Percentiles rank a stretch among this genome's conserved stretches.
Evolutionary conservation across 148 eudicot genomes (phyloP).

Genomic region (Euryodendron excelsum): DNA sequence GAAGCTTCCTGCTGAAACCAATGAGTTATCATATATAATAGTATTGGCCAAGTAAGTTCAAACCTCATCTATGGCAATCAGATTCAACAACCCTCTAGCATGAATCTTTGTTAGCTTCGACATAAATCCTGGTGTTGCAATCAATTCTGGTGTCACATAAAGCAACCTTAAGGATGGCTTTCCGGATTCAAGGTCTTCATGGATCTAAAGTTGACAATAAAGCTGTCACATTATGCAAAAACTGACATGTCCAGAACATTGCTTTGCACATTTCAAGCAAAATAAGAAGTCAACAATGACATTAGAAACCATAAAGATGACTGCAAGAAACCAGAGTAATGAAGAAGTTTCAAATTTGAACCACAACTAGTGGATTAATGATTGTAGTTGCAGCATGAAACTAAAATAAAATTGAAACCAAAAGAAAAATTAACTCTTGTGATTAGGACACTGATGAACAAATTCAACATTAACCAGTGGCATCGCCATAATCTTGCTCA

Average conservation of each 20-base stretch:
- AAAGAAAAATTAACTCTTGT: background rate
- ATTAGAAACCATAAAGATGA: background rate
- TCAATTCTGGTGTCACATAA: conserved; percentile 92
- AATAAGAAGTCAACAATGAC: conserved; percentile 6
- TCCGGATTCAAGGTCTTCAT: conserved; percentile 84
- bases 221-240: conserved; percentile 5
- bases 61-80: conserved; percentile 97
- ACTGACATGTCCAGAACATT: background rate
- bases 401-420: background rate
- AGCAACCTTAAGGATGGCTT: conserved; percentile 77
- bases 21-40: conserved; percentile 4
- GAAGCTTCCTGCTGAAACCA: conserved; percentile 12
- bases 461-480: background rate
- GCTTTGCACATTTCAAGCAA: conserved; percentile 2
- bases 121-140: conserved; percentile 81
- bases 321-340: background rate
- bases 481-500: conserved; percentile 2
- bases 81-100: conserved; percentile 76
- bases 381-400: background rate
- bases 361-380: background rate
- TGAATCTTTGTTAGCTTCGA: conserved; percentile 68
- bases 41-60: conserved; percentile 12
- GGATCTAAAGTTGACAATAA: conserved; percentile 45
- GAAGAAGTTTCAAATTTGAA: background rate
- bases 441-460: background rate